Conservation (phyloP, 1,139 yeast genomes). For the Blastobotrys buckinghamii region DNA sequence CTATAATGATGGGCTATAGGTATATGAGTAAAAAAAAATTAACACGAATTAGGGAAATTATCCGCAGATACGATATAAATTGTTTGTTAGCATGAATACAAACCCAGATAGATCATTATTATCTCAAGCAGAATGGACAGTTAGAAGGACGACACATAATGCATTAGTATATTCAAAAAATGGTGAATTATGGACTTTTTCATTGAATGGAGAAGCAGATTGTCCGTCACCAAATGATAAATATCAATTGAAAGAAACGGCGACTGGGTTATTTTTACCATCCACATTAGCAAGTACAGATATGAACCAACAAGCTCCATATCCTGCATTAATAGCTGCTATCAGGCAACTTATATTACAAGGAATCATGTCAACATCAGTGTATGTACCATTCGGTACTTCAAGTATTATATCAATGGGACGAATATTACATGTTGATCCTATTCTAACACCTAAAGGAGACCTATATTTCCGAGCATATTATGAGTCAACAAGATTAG, state of each 20-base stretch:
- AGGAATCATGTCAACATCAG: constrained; percentile 42
- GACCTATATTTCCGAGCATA: constrained; percentile 28
- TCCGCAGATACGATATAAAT: constrained; percentile 28
- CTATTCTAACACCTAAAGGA: constrained; percentile 34
- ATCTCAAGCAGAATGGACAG: constrained; percentile 53
- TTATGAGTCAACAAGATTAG: constrained; percentile 18
- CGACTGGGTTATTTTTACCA: constrained; percentile 34
- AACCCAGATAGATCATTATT: constrained; percentile 35
- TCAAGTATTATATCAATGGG: constrained; percentile 19
- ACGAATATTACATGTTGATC: constrained; percentile 24
- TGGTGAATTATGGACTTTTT: constrained; percentile 56
- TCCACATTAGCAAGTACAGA: constrained; percentile 34
- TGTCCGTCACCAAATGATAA: constrained; percentile 32
- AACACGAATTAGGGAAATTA: constrained; percentile 21
- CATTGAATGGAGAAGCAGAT: constrained; percentile 31
- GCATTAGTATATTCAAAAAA: constrained; percentile 54
- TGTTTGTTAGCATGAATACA: constrained; percentile 33
- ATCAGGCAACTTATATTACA: constrained; percentile 48
- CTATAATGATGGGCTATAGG: no score
- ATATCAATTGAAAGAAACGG: constrained; percentile 33
- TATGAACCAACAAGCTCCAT: constrained; percentile 29
- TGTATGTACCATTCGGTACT: constrained; percentile 41
- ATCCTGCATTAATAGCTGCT: constrained; percentile 56
- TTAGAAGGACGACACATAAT: constrained; percentile 48
- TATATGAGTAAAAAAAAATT: background rate